phyloP scores from a whole-genome alignment of 257 asterid genomes.

The Rauvolfia tetraphylla region DNA sequence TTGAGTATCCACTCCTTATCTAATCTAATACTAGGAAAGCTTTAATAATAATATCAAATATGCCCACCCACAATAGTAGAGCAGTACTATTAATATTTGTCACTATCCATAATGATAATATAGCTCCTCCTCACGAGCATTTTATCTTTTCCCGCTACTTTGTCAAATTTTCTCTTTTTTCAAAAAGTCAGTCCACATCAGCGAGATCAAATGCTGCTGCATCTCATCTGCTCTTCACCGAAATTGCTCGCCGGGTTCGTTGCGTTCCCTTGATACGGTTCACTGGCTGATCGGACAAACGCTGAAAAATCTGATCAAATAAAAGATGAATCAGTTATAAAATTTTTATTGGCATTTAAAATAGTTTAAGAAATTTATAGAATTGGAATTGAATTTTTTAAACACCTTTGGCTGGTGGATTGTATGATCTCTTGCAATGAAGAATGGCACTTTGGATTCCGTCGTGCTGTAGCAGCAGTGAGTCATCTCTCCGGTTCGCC shows the following conservation, averaged over 20 bases:
- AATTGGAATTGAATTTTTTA: neutral
- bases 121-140: neutral
- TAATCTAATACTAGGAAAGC: neutral
- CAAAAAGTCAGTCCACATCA: neutral
- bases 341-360: too few species aligned
- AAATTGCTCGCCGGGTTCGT: constrained; percentile 3
- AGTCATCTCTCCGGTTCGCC: constrained; percentile 54
- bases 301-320: constrained; percentile 15
- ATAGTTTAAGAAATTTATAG: neutral
- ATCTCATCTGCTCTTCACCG: constrained; percentile 5
- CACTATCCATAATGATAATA: neutral
- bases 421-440: constrained; percentile 72
- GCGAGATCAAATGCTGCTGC: constrained; percentile 15
- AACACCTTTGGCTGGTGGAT: constrained; percentile 49
- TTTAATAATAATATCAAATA: neutral
- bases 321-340: neutral
- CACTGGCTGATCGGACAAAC: constrained; percentile 6
- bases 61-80: neutral
- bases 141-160: constrained; percentile 15
- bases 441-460: constrained; percentile 82
- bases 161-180: neutral
- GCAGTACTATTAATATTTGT: too few species aligned
- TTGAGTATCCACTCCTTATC: too few species aligned
- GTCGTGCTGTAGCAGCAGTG: constrained; percentile 55
- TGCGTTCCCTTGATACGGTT: constrained; percentile 8